Evolutionary conservation across 768 basidiomycete genomes (phyloP).

Genomic region (Gloeopeniophorella convolvens): DNA sequence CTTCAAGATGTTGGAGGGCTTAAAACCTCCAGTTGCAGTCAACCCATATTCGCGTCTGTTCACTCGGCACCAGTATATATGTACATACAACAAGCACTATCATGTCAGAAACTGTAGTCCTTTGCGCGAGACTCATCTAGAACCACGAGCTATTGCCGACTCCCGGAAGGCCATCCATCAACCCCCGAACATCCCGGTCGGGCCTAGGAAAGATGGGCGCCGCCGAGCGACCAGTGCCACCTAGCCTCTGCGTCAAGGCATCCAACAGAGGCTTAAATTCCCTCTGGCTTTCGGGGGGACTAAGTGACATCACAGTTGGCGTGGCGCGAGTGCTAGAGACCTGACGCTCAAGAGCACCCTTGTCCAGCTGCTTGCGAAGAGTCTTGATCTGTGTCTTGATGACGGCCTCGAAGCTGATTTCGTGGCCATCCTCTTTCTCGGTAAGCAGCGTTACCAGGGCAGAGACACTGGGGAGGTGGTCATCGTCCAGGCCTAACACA

Average conservation of each 20-base stretch:
- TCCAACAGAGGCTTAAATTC: conserved; percentile 1
- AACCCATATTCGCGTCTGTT: no score
- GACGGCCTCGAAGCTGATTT: conserved; percentile 42
- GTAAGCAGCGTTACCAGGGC: conserved; percentile 57
- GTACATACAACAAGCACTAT: no score
- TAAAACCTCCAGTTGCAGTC: no score
- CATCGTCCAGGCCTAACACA: not conserved
- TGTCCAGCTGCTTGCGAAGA: conserved; percentile 62
- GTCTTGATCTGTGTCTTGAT: conserved; percentile 53
- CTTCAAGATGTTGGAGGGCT: no score
- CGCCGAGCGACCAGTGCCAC: not conserved
- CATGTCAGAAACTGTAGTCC: no score
- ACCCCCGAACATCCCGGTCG: not conserved
- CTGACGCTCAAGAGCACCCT: conserved; percentile 25
- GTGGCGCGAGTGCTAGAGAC: not conserved
- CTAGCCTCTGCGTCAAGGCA: not conserved
- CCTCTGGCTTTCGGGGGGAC: not conserved
- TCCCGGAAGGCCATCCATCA: not conserved
- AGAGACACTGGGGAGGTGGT: conserved; percentile 47
- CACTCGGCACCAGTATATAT: no score
- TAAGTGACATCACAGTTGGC: not conserved
- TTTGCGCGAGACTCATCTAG: not conserved
- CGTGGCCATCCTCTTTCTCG: conserved; percentile 39
- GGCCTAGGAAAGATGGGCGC: conserved; percentile 3
- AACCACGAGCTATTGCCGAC: not conserved